These are phyloP conservation scores for Rhodomyrtus psidioides DNA, from an alignment of 441 rosid genomes.

Conservation along the genomic window DNA sequence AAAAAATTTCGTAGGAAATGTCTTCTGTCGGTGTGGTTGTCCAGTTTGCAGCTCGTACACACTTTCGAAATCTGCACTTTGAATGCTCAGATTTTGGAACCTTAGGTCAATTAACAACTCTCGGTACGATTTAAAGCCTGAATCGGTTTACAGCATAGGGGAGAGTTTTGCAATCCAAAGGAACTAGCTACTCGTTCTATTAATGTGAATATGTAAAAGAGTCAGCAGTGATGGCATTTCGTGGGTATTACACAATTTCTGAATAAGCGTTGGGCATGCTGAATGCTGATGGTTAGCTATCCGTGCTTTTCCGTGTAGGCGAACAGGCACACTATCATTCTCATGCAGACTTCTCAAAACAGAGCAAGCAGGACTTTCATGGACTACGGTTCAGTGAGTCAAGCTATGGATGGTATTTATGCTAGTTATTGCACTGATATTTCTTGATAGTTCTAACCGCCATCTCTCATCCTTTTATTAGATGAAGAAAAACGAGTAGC, in stretches of 20 bases:
- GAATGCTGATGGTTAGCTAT: not conserved
- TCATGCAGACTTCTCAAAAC: constrained; percentile 76
- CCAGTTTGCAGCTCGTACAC: not conserved
- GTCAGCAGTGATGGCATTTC: not conserved
- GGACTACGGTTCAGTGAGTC: constrained; percentile 84
- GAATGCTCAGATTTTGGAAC: not conserved
- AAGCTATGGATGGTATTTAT: constrained; percentile 88
- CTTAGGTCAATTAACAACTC: not conserved
- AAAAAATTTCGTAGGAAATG: not conserved
- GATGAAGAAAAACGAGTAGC: not conserved
- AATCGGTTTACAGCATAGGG: not conserved
- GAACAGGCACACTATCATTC: constrained; percentile 84
- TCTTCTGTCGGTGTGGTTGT: not conserved
- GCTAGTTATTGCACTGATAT: not conserved
- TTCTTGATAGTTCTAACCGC: not conserved
- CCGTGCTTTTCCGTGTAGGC: constrained; percentile 33
- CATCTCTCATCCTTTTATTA: not conserved
- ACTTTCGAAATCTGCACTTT: not conserved
- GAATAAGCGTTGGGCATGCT: not conserved
- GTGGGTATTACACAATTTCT: not conserved
- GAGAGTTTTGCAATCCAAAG: not conserved
- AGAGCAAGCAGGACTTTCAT: constrained; percentile 86
- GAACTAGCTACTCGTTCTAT: not conserved
- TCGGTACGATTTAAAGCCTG: not conserved
- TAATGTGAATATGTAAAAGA: not conserved